Evolutionary conservation across 495 filamentous ascomycete genomes (phyloP).

Genomic region (Aspergillus olivimuriae): DNA sequence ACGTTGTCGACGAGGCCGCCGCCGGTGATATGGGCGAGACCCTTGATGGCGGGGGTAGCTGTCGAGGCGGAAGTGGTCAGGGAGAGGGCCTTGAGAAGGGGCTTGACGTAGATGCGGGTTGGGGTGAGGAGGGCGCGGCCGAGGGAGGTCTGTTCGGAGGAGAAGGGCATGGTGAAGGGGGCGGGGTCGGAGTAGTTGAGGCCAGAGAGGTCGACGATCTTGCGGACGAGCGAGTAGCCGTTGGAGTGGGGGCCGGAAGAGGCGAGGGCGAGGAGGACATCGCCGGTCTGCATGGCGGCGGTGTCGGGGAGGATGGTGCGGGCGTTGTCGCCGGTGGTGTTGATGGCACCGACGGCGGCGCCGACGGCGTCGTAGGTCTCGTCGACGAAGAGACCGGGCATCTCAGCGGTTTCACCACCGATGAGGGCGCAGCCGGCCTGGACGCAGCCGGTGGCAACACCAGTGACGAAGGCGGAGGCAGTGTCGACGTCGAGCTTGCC

Average conservation of each 20-base stretch:
- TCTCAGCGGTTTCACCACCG: conserved; percentile 94
- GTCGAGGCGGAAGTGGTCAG: conserved; percentile 34
- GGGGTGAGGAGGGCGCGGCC: conserved; percentile 73
- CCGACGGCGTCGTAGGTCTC: conserved; percentile 89
- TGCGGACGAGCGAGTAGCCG: conserved; percentile 88
- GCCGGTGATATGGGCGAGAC: conserved; percentile 93
- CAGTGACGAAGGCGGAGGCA: conserved; percentile 77
- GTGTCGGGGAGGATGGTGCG: conserved; percentile 66
- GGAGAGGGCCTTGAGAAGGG: conserved; percentile 55
- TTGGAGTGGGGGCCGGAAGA: conserved; percentile 89
- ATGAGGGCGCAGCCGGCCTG: conserved; percentile 82
- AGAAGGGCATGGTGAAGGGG: conserved; percentile 61
- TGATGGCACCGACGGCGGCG: conserved; percentile 77
- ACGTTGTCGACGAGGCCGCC: conserved; percentile 90
- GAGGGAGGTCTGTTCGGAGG: conserved; percentile 37
- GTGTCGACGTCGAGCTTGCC: conserved; percentile 69
- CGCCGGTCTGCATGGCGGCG: conserved; percentile 67
- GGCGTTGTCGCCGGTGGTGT: conserved; percentile 41
- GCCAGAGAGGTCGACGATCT: conserved; percentile 68
- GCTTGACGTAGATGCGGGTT: conserved; percentile 74
- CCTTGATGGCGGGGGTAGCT: conserved; percentile 75
- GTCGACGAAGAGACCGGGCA: conserved; percentile 83
- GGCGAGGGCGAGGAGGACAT: conserved; percentile 75
- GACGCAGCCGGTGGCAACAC: conserved; percentile 78
- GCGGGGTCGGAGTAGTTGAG: conserved; percentile 61